Conservation (phyloP, 2,329 filamentous ascomycete genomes). For the Talaromyces albobiverticillius region DNA sequence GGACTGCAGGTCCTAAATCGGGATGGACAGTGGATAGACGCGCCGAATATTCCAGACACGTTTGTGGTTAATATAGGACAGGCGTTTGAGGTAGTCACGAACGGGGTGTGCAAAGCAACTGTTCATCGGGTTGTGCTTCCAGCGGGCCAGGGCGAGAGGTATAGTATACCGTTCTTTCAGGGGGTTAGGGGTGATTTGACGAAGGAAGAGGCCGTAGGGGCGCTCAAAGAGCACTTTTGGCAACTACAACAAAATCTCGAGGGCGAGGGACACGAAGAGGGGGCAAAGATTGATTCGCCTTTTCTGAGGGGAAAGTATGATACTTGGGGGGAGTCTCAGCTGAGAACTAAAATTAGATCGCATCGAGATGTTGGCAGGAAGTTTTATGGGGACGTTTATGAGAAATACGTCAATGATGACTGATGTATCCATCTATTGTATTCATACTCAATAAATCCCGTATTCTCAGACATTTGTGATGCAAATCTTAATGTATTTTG, state of each 20-base stretch:
- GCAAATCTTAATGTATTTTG: too few species aligned
- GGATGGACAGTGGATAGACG: constrained; percentile 3
- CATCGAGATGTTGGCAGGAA: constrained; percentile 48
- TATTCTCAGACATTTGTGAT: too few species aligned
- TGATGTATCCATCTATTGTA: constrained; percentile 15
- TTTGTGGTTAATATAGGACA: constrained; percentile 15
- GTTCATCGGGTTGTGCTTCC: constrained; percentile 5
- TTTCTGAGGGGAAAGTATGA: constrained; percentile 52
- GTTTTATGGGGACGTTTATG: constrained; percentile 50
- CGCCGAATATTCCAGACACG: constrained; percentile 4
- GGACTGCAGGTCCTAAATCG: constrained; percentile 32
- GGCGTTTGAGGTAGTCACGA: constrained; percentile 12
- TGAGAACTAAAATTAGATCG: constrained; percentile 54
- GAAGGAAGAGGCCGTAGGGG: constrained; percentile 41
- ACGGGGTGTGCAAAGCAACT: constrained; percentile 9
- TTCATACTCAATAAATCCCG: too few species aligned
- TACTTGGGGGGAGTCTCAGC: constrained; percentile 55
- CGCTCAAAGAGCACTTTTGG: constrained; percentile 39
- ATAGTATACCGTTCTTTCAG: constrained; percentile 28
- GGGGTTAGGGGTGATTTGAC: constrained; percentile 49
- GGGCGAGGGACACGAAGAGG: constrained; percentile 28
- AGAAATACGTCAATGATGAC: constrained; percentile 46
- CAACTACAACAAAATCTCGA: constrained; percentile 19
- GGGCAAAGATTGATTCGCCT: constrained; percentile 44
- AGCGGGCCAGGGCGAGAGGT: background rate